Base-by-base conservation (phyloP, 2,329 filamentous ascomycete genomes). In the Chalaropsis ovoidea region DNA sequence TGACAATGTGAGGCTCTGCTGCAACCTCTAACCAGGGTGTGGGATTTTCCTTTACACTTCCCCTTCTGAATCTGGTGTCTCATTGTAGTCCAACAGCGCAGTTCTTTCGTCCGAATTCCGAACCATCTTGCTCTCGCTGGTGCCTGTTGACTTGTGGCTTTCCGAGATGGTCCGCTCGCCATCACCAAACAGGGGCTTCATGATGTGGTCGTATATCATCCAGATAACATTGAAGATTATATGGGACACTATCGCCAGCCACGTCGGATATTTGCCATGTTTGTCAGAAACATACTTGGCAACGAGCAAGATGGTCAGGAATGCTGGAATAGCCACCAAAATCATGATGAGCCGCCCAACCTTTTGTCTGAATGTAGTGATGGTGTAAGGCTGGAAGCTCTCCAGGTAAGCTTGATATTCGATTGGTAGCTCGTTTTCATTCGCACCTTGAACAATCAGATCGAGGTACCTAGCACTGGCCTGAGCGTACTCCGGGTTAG, bases 401-500 rank as follows among this genome's bases (percentile, higher is more conserved):
- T 81, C 77, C 2, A 99, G 80, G 74, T 92, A 95, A 1, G 77
- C 76, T 70, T 86, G 86, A 72, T 96, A 99, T 65, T 88, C 86
- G 4, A 80, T 75, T 0, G 94, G 94, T 0, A 99, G 79, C n/a
- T 80, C 78, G 72, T 94, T 88, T 73, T 97, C 91, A 1, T 78
- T 77, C 0, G 90, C 92, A 17, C 94, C 94, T 69, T 87, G 83
- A 15, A 81, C 84, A 70, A 99, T 83, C 62, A 96, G 81, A 68
- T 87, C 86, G 27, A 96, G 78, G 74, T 99, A 97, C 13, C 94
- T 86, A 54, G 84, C 79, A 1, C 90, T 95, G 0, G 94, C 82
- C 75, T 96, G 90, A 0, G 91, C 88, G 71, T 93, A 91, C 66
- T 81, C 80, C 0, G 85, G 81, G 64, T 87, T 81, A 0, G 86